Base-by-base conservation (phyloP, 441 rosid species). In the Omphalea diandra region DNA sequence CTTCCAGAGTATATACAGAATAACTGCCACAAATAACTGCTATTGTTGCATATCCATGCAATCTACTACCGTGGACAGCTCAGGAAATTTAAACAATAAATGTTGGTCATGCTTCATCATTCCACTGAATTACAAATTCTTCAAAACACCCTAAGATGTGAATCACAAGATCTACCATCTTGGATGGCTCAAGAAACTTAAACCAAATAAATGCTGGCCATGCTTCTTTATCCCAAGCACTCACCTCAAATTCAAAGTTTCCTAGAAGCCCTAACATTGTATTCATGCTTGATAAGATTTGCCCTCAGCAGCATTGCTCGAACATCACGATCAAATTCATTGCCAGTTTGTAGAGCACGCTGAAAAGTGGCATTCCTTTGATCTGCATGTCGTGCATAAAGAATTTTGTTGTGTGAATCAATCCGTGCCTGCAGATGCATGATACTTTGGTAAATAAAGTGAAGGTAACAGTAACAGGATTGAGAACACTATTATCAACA, bases 281-380 rank as follows among this genome's bases (percentile, higher is more conserved):
- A 84, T 31, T 95, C 99, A 68, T 89, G 85, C 82, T 89, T 89
- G 57, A 95, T 85, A 61, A 95, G 97, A 80, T 85, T 93, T 41
- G 95, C 84, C 82, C 99, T 86, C 72, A 95, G 81, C 63, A 95
- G 73, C 99, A 93, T 93, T 31, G 91, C 85, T 77, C 89, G 85
- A 41, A 85, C 94, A 82, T 95, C 98, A 76, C 80, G 77, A 75
- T 95, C 99, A 78, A 93, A 93, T 72, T 95, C 99, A 32, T 73
- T 71, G 71, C 99, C 99, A 57, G 97, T 95, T 81, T 93, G 98
- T 76, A 95, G 72, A 27, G 90, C 99, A 65, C 92, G 89, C 64
- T 95, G 98, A 83, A 93, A 95, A n/a, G 99, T 95, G 41, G 92
- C 88, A 54, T 88, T 93, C 80, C 99, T 87, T 76, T 95, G 99